Evolutionary conservation across 805 yeast species (phyloP).

Genomic region (Starmerella cellae): DNA sequence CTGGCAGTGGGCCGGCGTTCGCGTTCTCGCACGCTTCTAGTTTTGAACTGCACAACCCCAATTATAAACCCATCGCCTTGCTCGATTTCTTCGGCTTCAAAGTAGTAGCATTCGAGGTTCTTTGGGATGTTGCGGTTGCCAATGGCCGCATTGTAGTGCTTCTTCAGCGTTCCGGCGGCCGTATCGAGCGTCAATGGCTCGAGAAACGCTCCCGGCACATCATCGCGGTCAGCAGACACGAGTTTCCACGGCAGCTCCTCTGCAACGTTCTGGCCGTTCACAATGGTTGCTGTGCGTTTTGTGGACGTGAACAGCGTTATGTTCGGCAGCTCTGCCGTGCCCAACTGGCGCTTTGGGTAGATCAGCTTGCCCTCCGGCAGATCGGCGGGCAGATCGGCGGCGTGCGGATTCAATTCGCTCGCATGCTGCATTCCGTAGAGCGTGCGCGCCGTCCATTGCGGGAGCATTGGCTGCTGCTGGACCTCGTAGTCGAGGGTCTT

Average conservation of each 20-base stretch:
- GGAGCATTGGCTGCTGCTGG: conserved; percentile 1
- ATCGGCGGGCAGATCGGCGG: neutral
- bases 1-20: neutral
- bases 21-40: neutral
- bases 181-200: neutral
- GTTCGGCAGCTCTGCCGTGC: neutral
- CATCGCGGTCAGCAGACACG: neutral
- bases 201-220: neutral
- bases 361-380: neutral
- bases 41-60: neutral
- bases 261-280: neutral
- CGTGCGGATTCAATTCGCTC: neutral
- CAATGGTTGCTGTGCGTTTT: neutral
- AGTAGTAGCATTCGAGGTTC: neutral
- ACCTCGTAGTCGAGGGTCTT: neutral
- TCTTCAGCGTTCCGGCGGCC: neutral
- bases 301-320: neutral
- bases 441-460: neutral
- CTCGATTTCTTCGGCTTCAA: neutral
- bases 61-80: neutral
- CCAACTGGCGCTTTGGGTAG: neutral
- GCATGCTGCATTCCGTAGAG: neutral
- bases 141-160: neutral
- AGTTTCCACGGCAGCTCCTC: conserved; percentile 2
- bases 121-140: conserved; percentile 1